These are phyloP conservation scores for Iodosphaeria phyllophila DNA, from an alignment of 2,329 filamentous ascomycete species.

Conservation along the genomic window DNA sequence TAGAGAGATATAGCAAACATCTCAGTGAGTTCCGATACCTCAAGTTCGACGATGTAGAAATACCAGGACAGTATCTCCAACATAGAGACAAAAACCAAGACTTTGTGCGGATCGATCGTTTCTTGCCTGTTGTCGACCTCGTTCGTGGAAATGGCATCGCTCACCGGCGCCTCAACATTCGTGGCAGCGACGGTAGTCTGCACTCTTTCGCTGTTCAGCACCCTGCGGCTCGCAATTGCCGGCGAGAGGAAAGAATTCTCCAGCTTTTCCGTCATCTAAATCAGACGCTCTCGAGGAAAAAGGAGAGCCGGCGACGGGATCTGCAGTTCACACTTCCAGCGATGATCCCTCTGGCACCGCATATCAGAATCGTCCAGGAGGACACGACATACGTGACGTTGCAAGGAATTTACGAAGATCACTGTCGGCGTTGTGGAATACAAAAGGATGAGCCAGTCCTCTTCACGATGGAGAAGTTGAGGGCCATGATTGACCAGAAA, in stretches of 20 bases:
- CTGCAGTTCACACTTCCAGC: constrained; percentile 90
- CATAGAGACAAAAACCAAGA: constrained; percentile 99
- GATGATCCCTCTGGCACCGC: constrained; percentile 88
- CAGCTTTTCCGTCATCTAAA: constrained; percentile 98
- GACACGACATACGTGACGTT: constrained; percentile 87
- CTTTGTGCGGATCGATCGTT: constrained; percentile 92
- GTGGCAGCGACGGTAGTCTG: constrained; percentile 92
- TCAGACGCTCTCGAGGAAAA: constrained; percentile 74
- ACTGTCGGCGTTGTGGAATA: constrained; percentile 71
- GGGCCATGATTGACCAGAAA: constrained; percentile 55
- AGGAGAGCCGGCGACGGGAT: constrained; percentile 85
- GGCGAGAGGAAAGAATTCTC: constrained; percentile 83
- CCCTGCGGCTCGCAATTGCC: constrained; percentile 77
- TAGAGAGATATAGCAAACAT: constrained; percentile 77
- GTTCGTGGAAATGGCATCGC: constrained; percentile 82
- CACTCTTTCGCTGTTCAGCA: constrained; percentile 95
- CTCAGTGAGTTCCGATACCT: constrained; percentile 94
- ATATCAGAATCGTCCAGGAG: constrained; percentile 89
- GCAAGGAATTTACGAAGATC: constrained; percentile 90
- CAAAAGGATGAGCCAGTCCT: constrained; percentile 91
- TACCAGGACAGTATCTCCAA: constrained; percentile 90
- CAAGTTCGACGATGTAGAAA: constrained; percentile 96
- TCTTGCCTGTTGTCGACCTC: constrained; percentile 85
- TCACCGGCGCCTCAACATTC: constrained; percentile 83
- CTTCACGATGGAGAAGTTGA: constrained; percentile 88